Conservation (phyloP, 768 basidiomycete genomes). For the Amanita pseudoporphyria region DNA sequence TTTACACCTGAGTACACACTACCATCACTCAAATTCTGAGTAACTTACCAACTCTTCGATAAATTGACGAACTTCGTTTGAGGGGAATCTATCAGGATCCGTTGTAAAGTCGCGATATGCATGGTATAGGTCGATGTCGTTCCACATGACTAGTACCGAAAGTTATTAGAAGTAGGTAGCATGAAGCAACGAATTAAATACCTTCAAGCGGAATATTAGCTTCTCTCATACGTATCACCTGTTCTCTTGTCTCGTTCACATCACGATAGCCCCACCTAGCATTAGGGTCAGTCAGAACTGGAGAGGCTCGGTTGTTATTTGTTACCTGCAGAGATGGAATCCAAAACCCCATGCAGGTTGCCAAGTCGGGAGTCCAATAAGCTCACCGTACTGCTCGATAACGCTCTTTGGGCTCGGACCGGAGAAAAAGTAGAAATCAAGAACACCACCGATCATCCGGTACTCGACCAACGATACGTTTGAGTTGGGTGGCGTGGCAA, state of each 20-base stretch:
- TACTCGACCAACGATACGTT: slow-evolving; percentile 61
- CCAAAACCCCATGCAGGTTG: slow-evolving; percentile 72
- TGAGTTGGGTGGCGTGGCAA: slow-evolving; percentile 47
- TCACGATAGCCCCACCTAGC: slow-evolving; percentile 33
- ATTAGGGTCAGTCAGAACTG: slow-evolving; percentile 18
- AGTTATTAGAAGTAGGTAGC: neutral
- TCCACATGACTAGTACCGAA: slow-evolving; percentile 53
- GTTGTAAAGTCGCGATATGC: slow-evolving; percentile 60
- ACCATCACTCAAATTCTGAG: slow-evolving; percentile 16
- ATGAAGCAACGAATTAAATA: slow-evolving; percentile 13
- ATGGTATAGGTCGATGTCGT: slow-evolving; percentile 68
- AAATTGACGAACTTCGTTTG: slow-evolving; percentile 40
- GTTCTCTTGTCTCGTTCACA: slow-evolving; percentile 43
- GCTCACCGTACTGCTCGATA: slow-evolving; percentile 58
- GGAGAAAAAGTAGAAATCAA: slow-evolving; percentile 74
- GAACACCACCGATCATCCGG: slow-evolving; percentile 60
- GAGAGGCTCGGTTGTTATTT: too few relatives aligned
- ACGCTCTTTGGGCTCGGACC: slow-evolving; percentile 50
- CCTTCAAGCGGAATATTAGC: slow-evolving; percentile 72
- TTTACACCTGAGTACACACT: neutral
- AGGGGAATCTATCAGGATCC: slow-evolving; percentile 56
- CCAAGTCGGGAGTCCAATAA: slow-evolving; percentile 63
- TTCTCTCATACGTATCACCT: slow-evolving; percentile 46
- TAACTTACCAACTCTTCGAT: slow-evolving; percentile 45
- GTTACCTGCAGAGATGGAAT: slow-evolving; percentile 63